Evolutionary conservation across 441 rosid species (phyloP).

Genomic region (Aleurites moluccanus): DNA sequence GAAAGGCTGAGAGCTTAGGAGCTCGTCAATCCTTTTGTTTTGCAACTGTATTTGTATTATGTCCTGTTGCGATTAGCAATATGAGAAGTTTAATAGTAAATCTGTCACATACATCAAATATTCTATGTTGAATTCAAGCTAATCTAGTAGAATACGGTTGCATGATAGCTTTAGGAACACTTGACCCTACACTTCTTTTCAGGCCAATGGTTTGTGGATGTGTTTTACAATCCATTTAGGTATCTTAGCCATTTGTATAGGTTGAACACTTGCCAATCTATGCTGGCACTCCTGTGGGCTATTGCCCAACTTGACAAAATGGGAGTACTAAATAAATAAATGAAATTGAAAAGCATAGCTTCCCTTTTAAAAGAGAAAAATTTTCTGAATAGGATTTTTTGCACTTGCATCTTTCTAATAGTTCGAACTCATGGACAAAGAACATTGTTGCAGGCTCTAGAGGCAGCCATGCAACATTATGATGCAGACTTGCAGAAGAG

Average conservation of each 20-base stretch:
- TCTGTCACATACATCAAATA: background rate
- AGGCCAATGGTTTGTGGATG: background rate
- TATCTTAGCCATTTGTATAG: background rate
- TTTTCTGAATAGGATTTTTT: background rate
- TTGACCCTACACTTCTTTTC: background rate
- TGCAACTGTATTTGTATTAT: background rate
- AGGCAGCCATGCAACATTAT: constrained; percentile 82
- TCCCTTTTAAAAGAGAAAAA: background rate
- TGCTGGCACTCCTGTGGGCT: background rate
- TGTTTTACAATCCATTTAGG: background rate
- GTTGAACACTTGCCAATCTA: background rate
- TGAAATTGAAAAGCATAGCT: background rate
- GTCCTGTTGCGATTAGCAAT: background rate
- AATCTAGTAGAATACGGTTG: background rate
- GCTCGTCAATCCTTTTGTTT: background rate
- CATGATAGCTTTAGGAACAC: background rate
- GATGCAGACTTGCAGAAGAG: constrained; percentile 79
- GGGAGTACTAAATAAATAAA: background rate
- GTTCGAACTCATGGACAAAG: background rate
- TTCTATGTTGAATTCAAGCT: background rate
- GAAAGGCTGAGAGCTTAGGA: background rate
- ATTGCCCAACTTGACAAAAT: background rate
- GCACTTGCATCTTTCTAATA: background rate
- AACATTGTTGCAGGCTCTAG: constrained; percentile 57
- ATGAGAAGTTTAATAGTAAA: too few species aligned